These are phyloP conservation scores for Brasilioporus rufonigricans DNA, from an alignment of 768 basidiomycete species.

Conservation along the genomic window DNA sequence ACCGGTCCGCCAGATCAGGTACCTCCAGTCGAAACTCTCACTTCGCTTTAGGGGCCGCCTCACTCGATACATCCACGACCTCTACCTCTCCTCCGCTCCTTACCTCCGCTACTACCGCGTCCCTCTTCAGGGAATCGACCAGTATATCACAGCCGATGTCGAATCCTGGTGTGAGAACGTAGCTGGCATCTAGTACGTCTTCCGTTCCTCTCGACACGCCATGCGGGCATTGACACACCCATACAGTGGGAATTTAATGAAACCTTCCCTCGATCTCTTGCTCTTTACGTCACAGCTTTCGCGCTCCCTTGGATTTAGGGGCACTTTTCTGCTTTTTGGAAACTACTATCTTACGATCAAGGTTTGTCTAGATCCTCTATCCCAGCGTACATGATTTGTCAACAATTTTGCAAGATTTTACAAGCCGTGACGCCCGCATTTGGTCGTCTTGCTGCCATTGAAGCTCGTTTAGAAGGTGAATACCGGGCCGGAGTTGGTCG, in stretches of 20 bases:
- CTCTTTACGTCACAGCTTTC: conserved; percentile 93
- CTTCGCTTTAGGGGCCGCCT: conserved; percentile 81
- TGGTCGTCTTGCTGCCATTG: conserved; percentile 82
- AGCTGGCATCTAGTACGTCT: conserved; percentile 81
- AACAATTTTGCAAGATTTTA: conserved; percentile 45
- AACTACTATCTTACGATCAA: conserved; percentile 86
- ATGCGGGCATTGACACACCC: background rate
- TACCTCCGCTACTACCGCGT: conserved; percentile 68
- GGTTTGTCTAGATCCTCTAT: conserved; percentile 8
- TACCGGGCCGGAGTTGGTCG: conserved; percentile 85
- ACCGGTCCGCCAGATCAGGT: conserved; percentile 61
- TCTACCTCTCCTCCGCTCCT: conserved; percentile 79
- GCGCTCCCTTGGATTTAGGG: conserved; percentile 81
- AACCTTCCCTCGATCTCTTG: conserved; percentile 85
- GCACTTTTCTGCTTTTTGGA: conserved; percentile 71
- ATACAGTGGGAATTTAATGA: conserved; percentile 84
- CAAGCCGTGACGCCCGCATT: conserved; percentile 90
- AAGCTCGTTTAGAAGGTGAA: conserved; percentile 87
- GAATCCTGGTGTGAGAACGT: conserved; percentile 86
- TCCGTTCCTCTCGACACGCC: background rate
- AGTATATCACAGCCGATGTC: conserved; percentile 92
- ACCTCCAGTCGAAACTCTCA: conserved; percentile 84
- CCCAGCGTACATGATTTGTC: background rate
- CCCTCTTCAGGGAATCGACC: conserved; percentile 75
- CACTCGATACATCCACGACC: conserved; percentile 87